Evolutionary conservation across 192 early-diverging fungal species (phyloP), one percentile per base, ranked within the genome.

Genomic region (Paraglomus brasilianum): DNA sequence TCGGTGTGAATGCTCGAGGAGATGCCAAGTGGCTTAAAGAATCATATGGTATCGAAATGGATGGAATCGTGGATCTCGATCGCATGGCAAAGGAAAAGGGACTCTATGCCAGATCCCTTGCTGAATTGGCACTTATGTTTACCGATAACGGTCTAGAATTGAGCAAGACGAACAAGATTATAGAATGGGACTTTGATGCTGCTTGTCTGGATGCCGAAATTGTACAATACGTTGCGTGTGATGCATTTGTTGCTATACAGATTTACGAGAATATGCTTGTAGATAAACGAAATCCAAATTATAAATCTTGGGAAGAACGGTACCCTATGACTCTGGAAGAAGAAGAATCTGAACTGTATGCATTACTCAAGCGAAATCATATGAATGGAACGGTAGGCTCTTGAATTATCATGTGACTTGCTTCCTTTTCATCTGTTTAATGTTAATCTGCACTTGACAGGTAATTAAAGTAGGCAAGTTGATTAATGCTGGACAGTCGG

Each of bases 181-280:
- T 80, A 10, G 66, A 71, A 48, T 80, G 75, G 70, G 71, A 80
- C 40, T 80, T 75, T 70, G 75, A 80, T 59, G 45, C 46, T 2
- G 10, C 1, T 4, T 21, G 10, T 14, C 42, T 68, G 56, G 57
- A 76, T 7, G 58, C 50, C 4, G 63, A 65, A 38, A 72, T 74
- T 60, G 49, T 75, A 2, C 69, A 66, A 66, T 79, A 79, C 52
- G 74, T 74, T 21, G 74, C 77, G 41, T 60, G 72, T 55, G 77
- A 79, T 53, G 77, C 77, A 1, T 79, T 79, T 69, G 77, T 74
- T 1, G 77, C 74, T n/a, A 15, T 63, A 36, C 72, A 66, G 3
- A 75, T 79, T n/a, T 79, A 71, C 55, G 67, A 71, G 15, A 79
- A 75, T 52, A 71, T 79, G 69, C 8, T 75, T 41, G 42, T 17